Evolutionary conservation across 2,329 filamentous ascomycete species (phyloP).

Genomic region (Scedosporium dehoogii): DNA sequence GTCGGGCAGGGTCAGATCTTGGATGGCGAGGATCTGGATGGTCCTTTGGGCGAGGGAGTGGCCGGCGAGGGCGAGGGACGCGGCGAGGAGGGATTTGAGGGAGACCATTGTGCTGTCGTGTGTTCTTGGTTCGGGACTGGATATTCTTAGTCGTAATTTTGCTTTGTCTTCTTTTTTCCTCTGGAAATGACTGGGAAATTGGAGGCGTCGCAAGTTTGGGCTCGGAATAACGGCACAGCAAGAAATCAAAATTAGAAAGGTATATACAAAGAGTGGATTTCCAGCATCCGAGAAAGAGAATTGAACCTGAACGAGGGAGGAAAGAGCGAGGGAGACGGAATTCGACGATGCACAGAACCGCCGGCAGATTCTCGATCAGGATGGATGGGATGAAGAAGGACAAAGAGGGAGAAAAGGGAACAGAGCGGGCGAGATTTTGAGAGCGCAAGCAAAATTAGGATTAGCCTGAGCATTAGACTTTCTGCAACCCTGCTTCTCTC

Average conservation of each 20-base stretch:
- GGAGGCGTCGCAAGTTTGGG: neutral
- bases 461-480: too few relatives aligned
- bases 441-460: neutral
- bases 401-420: neutral
- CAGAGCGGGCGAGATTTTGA: neutral
- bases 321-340: neutral
- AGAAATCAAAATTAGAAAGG: neutral
- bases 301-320: neutral
- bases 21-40: slow-evolving; percentile 30
- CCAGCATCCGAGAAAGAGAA: slow-evolving; percentile 5
- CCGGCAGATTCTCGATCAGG: neutral
- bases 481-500: too few relatives aligned
- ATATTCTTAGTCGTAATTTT: neutral
- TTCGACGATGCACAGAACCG: slow-evolving; percentile 1
- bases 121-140: neutral
- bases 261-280: slow-evolving; percentile 3
- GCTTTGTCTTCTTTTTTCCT: too few relatives aligned
- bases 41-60: slow-evolving; percentile 10
- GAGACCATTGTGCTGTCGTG: neutral
- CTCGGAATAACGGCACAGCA: neutral
- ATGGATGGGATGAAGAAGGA: neutral
- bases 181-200: neutral
- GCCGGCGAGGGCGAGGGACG: slow-evolving; percentile 3
- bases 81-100: slow-evolving; percentile 1
- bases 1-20: slow-evolving; percentile 14